phyloP scores from a whole-genome alignment of 371 early-diverging fungal species.

The Rozella allomycis region DNA sequence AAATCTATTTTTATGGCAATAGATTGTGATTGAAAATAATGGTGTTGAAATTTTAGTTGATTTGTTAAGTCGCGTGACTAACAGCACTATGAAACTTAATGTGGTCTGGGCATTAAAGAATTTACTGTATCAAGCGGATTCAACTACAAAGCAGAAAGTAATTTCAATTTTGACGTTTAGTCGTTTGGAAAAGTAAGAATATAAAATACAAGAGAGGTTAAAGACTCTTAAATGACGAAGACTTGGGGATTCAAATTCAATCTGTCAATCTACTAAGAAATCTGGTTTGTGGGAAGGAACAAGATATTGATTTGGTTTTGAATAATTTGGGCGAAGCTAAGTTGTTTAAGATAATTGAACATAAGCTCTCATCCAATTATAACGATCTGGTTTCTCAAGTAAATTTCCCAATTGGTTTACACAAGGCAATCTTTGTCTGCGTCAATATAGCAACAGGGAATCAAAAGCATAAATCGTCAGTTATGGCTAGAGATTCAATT shows the following conservation, averaged over 20 bases:
- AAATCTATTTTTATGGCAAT: neutral
- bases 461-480: slow-evolving; percentile 29
- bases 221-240: slow-evolving; percentile 38
- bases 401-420: too few relatives aligned
- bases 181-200: slow-evolving; percentile 17
- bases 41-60: slow-evolving; percentile 46
- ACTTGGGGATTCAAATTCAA: slow-evolving; percentile 45
- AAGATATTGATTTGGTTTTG: slow-evolving; percentile 44
- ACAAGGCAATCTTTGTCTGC: slow-evolving; percentile 37
- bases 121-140: slow-evolving; percentile 44
- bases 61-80: slow-evolving; percentile 21
- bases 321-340: slow-evolving; percentile 38
- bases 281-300: slow-evolving; percentile 38
- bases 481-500: neutral
- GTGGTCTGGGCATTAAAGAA: slow-evolving; percentile 69
- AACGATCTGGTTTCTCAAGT: slow-evolving; percentile 10
- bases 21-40: slow-evolving; percentile 47
- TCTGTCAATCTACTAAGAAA: slow-evolving; percentile 55
- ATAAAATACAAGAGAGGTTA: too few relatives aligned
- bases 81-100: slow-evolving; percentile 37
- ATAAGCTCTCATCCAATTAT: slow-evolving; percentile 19
- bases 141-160: slow-evolving; percentile 38
- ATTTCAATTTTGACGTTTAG: slow-evolving; percentile 44
- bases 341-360: slow-evolving; percentile 39
- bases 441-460: slow-evolving; percentile 52